Percentiles rank a stretch among this genome's conserved stretches.
Evolutionary conservation across 1,284 basidiomycete genomes (phyloP).

Genomic region (Ceratobasidium sp.): DNA sequence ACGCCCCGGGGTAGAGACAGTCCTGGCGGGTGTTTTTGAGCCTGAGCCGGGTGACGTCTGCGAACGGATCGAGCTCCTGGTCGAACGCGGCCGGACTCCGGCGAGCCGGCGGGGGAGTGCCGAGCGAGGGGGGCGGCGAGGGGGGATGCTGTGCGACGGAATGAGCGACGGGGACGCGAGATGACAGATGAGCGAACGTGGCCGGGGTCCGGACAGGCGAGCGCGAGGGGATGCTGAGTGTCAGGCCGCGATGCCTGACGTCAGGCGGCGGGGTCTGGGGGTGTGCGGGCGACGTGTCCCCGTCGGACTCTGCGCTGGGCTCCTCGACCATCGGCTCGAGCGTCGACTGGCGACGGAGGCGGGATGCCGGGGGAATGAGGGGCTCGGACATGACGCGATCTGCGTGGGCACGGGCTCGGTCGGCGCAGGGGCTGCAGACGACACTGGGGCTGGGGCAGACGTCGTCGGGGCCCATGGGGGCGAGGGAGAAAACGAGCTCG

Average conservation of each 20-base stretch:
- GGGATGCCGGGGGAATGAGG: slow-evolving; percentile 34
- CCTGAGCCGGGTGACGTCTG: slow-evolving; percentile 78
- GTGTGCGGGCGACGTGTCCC: neutral
- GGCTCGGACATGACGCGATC: slow-evolving; percentile 46
- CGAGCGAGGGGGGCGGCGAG: slow-evolving; percentile 37
- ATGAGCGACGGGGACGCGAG: slow-evolving; percentile 7
- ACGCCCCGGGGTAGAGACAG: slow-evolving; percentile 80
- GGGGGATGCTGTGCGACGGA: slow-evolving; percentile 40
- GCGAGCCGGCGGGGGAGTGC: slow-evolving; percentile 40
- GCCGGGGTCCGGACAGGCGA: slow-evolving; percentile 12
- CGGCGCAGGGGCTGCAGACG: slow-evolving; percentile 17
- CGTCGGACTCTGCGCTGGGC: slow-evolving; percentile 15
- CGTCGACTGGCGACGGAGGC: slow-evolving; percentile 18
- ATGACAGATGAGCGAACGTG: neutral
- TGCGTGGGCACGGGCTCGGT: slow-evolving; percentile 10
- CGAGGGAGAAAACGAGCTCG: slow-evolving; percentile 26
- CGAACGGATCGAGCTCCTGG: slow-evolving; percentile 58
- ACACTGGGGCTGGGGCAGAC: slow-evolving; percentile 20
- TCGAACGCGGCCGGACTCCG: slow-evolving; percentile 39
- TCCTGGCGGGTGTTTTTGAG: slow-evolving; percentile 77
- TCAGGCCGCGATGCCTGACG: neutral
- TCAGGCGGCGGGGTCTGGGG: slow-evolving; percentile 1
- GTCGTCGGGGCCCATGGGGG: slow-evolving; percentile 38
- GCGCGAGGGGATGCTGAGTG: neutral
- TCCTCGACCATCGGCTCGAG: slow-evolving; percentile 30